Percentiles rank a stretch among this genome's conserved stretches.
phyloP scores from a whole-genome alignment of 768 basidiomycete genomes.

The Psilocybe cubensis region DNA sequence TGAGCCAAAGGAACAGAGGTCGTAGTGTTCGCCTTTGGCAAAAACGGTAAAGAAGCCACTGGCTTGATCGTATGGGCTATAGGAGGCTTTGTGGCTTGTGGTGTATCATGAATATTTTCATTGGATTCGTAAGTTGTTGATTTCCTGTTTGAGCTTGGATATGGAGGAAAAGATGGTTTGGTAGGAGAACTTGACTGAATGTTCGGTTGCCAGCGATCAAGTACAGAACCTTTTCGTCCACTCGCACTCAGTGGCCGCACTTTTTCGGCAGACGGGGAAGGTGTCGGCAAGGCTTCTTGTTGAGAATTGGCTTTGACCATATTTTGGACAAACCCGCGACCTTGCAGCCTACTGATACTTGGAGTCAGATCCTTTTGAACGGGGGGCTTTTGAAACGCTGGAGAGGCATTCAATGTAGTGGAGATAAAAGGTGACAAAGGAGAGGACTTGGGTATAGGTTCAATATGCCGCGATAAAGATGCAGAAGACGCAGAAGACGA shows the following conservation, averaged over 20 bases:
- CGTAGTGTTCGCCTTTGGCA: constrained; percentile 27
- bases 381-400: constrained; percentile 61
- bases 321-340: constrained; percentile 85
- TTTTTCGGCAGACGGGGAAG: constrained; percentile 37
- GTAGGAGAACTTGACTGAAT: constrained; percentile 43
- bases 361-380: constrained; percentile 76
- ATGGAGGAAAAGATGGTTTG: constrained; percentile 35
- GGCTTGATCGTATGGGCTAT: constrained; percentile 28
- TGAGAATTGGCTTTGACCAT: constrained; percentile 74
- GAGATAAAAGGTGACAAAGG: constrained; percentile 47
- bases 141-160: constrained; percentile 36
- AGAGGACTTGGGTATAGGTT: constrained; percentile 50
- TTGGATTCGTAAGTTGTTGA: constrained; percentile 13
- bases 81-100: not conserved
- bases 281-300: constrained; percentile 45
- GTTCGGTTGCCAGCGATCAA: constrained; percentile 71
- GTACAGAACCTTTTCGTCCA: constrained; percentile 55
- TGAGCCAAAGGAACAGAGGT: constrained; percentile 18
- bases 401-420: constrained; percentile 47
- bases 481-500: constrained; percentile 35
- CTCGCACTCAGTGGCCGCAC: constrained; percentile 27
- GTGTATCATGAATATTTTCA: not conserved
- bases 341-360: constrained; percentile 80
- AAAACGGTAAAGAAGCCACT: constrained; percentile 45
- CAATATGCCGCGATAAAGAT: constrained; percentile 56